Conservation (phyloP, 2,329 filamentous ascomycete genomes). For the Camillea tinctor region DNA sequence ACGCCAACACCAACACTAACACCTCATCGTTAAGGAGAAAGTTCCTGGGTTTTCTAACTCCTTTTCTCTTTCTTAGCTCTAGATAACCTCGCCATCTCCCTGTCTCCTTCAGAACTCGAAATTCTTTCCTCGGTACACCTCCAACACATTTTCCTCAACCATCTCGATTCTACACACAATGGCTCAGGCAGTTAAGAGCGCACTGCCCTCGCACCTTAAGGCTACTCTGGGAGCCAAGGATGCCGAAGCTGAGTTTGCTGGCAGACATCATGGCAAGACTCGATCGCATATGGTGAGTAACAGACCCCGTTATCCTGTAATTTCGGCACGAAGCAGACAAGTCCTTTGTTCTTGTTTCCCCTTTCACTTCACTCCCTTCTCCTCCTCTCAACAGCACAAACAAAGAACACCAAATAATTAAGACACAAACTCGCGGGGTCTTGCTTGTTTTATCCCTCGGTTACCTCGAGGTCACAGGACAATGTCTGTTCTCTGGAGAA, state of each 20-base stretch:
- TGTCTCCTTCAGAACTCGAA: background rate
- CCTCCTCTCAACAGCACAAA: background rate
- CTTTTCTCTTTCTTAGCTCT: background rate
- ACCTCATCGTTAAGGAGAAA: background rate
- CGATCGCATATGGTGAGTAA: constrained; percentile 81
- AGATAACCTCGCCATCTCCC: background rate
- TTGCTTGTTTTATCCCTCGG: background rate
- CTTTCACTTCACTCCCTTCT: background rate
- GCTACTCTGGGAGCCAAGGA: constrained; percentile 45
- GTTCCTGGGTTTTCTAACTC: background rate
- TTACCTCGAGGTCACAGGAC: background rate
- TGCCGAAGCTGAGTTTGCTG: constrained; percentile 50
- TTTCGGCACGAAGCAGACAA: background rate
- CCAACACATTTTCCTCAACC: constrained; percentile 7
- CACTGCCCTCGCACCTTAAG: constrained; percentile 83
- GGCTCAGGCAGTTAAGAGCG: constrained; percentile 70
- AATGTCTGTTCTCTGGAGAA: background rate
- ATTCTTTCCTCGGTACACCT: background rate
- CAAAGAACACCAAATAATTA: background rate
- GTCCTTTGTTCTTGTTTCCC: constrained; percentile 3
- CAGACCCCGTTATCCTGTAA: background rate
- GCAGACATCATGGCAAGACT: constrained; percentile 79
- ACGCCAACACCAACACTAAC: background rate
- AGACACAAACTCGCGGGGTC: background rate
- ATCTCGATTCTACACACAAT: constrained; percentile 42